Base-by-base conservation (phyloP, 2,329 filamentous ascomycete species). In the Venturia oleaginea region DNA sequence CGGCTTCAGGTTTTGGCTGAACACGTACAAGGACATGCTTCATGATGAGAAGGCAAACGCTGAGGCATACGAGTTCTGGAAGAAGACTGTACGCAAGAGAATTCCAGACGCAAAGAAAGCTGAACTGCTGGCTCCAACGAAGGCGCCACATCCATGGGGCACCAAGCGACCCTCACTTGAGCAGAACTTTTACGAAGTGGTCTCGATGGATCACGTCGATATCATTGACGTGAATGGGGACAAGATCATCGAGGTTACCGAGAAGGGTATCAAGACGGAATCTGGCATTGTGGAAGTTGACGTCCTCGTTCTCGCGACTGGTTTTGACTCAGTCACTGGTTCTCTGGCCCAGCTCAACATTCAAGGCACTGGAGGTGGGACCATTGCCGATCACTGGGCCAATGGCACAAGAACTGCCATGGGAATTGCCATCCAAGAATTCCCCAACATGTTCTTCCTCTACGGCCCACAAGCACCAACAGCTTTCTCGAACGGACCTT, bases 401-500 rank as follows among this genome's bases (percentile, higher is more conserved):
- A 40, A 61, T n/a, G 65, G 62, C 24, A 61, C 59, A 17, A 27
- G 43, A 42, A 65, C 62, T 10, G 48, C 42, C 38, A 32, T 66
- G 37, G 65, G 65, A 22, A 65, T 61, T 34, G 40, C 62, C 27
- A 51, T 54, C n/a, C 34, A 43, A 11, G 65, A 61, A 19, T 66
- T 66, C 24, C 65, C 65, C 22, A 66, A 66, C 57, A 54, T 70
- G 5, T 75, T 74, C 61, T 74, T 76, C 69, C 70, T 78, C 4
- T 79, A 78, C 67, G 74, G 74, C 4, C 74, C 76, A 1, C 77
- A 79, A 57, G 77, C 75, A 2, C 62, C 62, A 34, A 80, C 77
- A 1, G 64, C 64, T 17, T 62, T 70, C 13, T 65, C 65, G 24
- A 87, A 86, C 67, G 84, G 83, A 0, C 84, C 85, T 0, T 78